A percentile compares a stretch with the other conserved stretches of the same genome.
Conservation (phyloP, 2,329 filamentous ascomycete genomes). For the Periconia sp. region DNA sequence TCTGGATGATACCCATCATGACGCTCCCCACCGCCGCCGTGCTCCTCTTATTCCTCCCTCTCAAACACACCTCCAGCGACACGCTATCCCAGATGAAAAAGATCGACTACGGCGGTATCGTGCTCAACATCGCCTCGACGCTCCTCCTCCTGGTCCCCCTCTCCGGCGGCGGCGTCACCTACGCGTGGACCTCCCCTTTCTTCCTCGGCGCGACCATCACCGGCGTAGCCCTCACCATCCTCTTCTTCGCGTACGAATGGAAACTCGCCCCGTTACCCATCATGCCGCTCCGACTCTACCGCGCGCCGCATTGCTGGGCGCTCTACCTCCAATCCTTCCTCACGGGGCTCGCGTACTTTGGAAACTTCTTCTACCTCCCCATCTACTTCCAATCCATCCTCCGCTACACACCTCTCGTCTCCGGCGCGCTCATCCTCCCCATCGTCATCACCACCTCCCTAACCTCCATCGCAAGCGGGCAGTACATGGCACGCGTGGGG, state of each 20-base stretch:
- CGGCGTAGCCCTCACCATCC: slow-evolving; percentile 48
- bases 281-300: slow-evolving; percentile 46
- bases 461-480: slow-evolving; percentile 11
- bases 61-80: slow-evolving; percentile 25
- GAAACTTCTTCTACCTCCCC: slow-evolving; percentile 62
- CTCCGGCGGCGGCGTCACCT: slow-evolving; percentile 62
- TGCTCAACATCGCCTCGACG: slow-evolving; percentile 30
- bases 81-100: slow-evolving; percentile 11
- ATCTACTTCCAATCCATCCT: slow-evolving; percentile 62
- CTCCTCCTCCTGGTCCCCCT: slow-evolving; percentile 65
- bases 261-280: slow-evolving; percentile 59
- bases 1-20: slow-evolving; percentile 71
- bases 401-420: slow-evolving; percentile 6
- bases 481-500: slow-evolving; percentile 13
- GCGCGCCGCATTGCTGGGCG: slow-evolving; percentile 43
- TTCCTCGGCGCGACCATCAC: slow-evolving; percentile 60
- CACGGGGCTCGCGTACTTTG: slow-evolving; percentile 60
- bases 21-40: slow-evolving; percentile 59
- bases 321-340: slow-evolving; percentile 62
- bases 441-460: slow-evolving; percentile 12
- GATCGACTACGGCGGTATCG: slow-evolving; percentile 46
- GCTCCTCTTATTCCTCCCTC: slow-evolving; percentile 64
- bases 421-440: slow-evolving; percentile 13
- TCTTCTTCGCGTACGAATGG: slow-evolving; percentile 59
- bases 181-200: slow-evolving; percentile 58